phyloP scores from a whole-genome alignment of 2,329 filamentous ascomycete species.

The Pseudohalonectria lignicola region DNA sequence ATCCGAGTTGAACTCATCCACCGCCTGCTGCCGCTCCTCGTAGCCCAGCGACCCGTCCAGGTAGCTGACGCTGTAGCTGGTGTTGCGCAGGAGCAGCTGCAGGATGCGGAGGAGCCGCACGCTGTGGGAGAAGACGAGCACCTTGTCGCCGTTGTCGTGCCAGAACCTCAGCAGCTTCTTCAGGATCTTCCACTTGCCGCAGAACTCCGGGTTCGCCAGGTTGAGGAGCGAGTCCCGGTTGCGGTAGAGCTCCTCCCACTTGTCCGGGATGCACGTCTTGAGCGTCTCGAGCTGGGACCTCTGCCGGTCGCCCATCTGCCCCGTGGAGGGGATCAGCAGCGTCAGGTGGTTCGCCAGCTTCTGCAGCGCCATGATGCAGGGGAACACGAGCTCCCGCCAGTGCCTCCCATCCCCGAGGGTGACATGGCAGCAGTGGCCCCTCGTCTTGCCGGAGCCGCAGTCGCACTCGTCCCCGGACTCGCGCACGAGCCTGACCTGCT shows the following conservation, averaged over 20 bases:
- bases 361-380: constrained; percentile 69
- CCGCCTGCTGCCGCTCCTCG: constrained; percentile 68
- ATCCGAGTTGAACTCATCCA: constrained; percentile 87
- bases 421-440: constrained; percentile 72
- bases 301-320: constrained; percentile 61
- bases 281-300: constrained; percentile 67
- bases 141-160: constrained; percentile 85
- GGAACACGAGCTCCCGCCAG: constrained; percentile 76
- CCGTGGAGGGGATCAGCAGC: constrained; percentile 60
- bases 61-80: constrained; percentile 83
- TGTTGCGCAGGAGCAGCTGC: constrained; percentile 74
- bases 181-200: constrained; percentile 92
- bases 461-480: constrained; percentile 55
- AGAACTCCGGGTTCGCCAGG: constrained; percentile 80
- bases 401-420: constrained; percentile 47
- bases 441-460: constrained; percentile 57
- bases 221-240: constrained; percentile 69
- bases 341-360: constrained; percentile 92
- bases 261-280: constrained; percentile 60
- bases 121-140: constrained; percentile 89
- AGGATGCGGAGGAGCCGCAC: constrained; percentile 78
- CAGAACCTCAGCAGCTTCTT: constrained; percentile 81
- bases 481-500: constrained; percentile 59
- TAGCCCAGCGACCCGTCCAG: constrained; percentile 77
- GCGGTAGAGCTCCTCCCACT: constrained; percentile 63